Evolutionary conservation across 2,329 filamentous ascomycete genomes (phyloP), one percentile per base, ranked within the genome.

Genomic region (Drechslerella coelobrocha): DNA sequence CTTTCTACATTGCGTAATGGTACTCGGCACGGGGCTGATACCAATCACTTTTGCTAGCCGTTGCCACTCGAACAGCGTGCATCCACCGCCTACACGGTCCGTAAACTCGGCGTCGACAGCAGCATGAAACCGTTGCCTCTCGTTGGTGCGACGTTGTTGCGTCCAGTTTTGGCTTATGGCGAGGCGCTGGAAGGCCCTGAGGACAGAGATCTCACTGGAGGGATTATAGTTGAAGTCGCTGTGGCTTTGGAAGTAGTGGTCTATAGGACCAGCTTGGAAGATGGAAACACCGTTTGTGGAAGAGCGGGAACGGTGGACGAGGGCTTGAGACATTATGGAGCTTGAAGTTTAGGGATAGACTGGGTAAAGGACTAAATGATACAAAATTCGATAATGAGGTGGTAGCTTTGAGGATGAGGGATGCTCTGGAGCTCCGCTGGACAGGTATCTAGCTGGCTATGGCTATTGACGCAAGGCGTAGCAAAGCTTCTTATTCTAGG

Each of bases 41-140:
- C 65, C 65, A 21, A 69, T 69, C 34, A 69, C 34, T 29, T 69
- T 69, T 8, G 52, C 65, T n/a, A 69, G 41, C 19, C 52, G 56
- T 14, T 69, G 65, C 65, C 65, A 69, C 12, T 69, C 65, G 1
- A 8, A 39, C 1, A 69, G 31, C 0, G 26, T 43, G 21, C 52
- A 62, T 4, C 65, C 65, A 2, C 19, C 31, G 2, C 65, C 65
- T 10, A 69, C 65, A 31, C 65, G 52, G 19, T 23, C 52, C 2
- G 52, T 53, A 34, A 69, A 69, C 52, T 69, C 65, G 17, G 26
- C 45, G 10, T 69, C 65, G 4, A 69, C 57, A 8, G 65, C 65
- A 1, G 43, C 29, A 26, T 69, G 57, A 21, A 69, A 69, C n/a
- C 54, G 62, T 37, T 31, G 43, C 21, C 48, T 69, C 24, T 61